These are phyloP conservation scores for Catharanthus roseus DNA, from an alignment of 257 asterid species.

Conservation along the genomic window DNA sequence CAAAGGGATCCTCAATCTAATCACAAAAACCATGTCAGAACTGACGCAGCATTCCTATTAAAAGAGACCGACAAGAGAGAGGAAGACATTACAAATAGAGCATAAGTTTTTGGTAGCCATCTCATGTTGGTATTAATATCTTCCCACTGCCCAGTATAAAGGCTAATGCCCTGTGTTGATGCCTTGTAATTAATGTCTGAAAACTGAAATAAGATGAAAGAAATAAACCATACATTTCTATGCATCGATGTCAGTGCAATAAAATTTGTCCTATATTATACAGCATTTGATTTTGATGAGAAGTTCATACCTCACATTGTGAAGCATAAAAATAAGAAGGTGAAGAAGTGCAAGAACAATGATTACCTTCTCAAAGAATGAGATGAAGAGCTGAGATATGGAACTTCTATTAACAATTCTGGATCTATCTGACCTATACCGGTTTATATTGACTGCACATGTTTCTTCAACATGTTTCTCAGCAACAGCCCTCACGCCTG, in stretches of 20 bases:
- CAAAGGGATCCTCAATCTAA: slow-evolving; percentile 97
- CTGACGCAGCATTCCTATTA: background rate
- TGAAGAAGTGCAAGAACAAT: slow-evolving; percentile 3
- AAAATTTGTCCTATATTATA: background rate
- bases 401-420: slow-evolving; percentile 60
- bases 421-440: slow-evolving; percentile 42
- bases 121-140: slow-evolving; percentile 79
- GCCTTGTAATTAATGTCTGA: slow-evolving; percentile 62
- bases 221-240: slow-evolving; percentile 13
- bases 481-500: slow-evolving; percentile 78
- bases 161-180: slow-evolving; percentile 55
- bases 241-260: slow-evolving; percentile 6
- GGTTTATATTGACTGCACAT: slow-evolving; percentile 57
- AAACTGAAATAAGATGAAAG: slow-evolving; percentile 53
- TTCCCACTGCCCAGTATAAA: slow-evolving; percentile 65
- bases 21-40: background rate
- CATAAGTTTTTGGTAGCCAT: slow-evolving; percentile 88
- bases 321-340: background rate
- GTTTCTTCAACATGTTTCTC: slow-evolving; percentile 63
- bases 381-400: slow-evolving; percentile 67
- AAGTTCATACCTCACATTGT: background rate
- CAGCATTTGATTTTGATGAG: slow-evolving; percentile 6
- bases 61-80: slow-evolving; percentile 16
- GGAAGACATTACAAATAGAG: slow-evolving; percentile 56
- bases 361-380: slow-evolving; percentile 67